Evolutionary conservation across 495 filamentous ascomycete species (phyloP), one percentile per base, ranked within the genome.

Genomic region (Aspergillus wentii): DNA sequence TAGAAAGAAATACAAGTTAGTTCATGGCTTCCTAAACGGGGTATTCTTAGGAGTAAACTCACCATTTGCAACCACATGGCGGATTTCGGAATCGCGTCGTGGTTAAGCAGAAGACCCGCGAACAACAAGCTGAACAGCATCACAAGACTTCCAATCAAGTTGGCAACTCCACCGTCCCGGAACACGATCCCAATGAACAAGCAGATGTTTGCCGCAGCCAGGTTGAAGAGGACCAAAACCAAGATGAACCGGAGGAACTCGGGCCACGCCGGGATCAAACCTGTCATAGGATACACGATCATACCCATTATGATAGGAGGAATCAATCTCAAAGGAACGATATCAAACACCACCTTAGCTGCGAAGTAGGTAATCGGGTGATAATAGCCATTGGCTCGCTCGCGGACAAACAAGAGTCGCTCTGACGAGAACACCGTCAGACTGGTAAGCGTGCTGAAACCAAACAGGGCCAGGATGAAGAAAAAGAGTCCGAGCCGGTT

Each of bases 401-500:
- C 92, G 20, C 94, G 80, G 7, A 95, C 83, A 58, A 97, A 99
- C 15, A 97, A 63, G 9, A 96, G 80, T 34, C 92, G 78, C 59
- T 99, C 92, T 2, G 86, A 76, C 4, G 88, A 89, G 59, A 99
- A 99, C 13, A 96, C 92, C 8, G 85, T 95, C 41, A 99, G 72
- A 50, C 79, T 88, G 1, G 92, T 97, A 23, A 99, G 70, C 0
- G 92, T 97, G 61, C 86, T 91, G 70, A 99, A 99, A 11, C 92
- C 92, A 49, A 96, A 99, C 13, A 99, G 67, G 4, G 92, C 88
- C 8, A 99, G 77, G 26, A 97, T 68, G 71, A 99, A 99, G 72
- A 99, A 96, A 74, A 97, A 97, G 8, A 97, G 73, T 48, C 92
- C 92, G n/a, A 99, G 81, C 14, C 92, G 78, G 60, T 99, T 97